These are phyloP conservation scores for Cercospora janseana DNA, from an alignment of 2,329 filamentous ascomycete genomes.

Conservation along the genomic window DNA sequence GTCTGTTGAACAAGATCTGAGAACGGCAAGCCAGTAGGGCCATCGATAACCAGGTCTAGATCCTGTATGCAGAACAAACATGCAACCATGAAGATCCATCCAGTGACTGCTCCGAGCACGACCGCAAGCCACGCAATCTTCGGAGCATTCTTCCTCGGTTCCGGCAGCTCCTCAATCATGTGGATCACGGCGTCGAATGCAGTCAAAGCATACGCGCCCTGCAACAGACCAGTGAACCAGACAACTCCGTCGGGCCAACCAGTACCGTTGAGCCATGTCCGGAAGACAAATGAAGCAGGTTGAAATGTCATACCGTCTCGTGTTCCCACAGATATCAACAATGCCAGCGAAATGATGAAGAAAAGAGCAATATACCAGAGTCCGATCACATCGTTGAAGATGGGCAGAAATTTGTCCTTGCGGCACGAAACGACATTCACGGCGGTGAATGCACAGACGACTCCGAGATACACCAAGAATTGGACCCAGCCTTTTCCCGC, in stretches of 20 bases:
- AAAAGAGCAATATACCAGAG: conserved; percentile 55
- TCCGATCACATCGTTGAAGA: conserved; percentile 58
- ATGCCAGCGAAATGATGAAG: conserved; percentile 51
- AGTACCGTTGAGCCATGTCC: conserved; percentile 51
- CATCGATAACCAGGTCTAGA: conserved; percentile 45
- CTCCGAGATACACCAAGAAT: conserved; percentile 56
- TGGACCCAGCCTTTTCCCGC: conserved; percentile 51
- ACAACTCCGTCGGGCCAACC: conserved; percentile 57
- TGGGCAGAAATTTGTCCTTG: conserved; percentile 48
- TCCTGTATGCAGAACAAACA: conserved; percentile 56
- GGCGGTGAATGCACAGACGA: conserved; percentile 49
- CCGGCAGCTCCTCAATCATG: conserved; percentile 58
- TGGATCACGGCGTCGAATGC: conserved; percentile 61
- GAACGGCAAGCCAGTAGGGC: conserved; percentile 55
- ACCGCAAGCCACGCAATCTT: conserved; percentile 55
- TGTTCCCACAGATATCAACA: conserved; percentile 54
- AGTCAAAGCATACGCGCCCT: conserved; percentile 57
- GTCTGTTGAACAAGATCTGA: conserved; percentile 58
- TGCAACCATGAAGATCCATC: conserved; percentile 58
- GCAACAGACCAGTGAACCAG: conserved; percentile 59
- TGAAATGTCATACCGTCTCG: conserved; percentile 49
- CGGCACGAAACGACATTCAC: conserved; percentile 56
- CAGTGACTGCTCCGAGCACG: conserved; percentile 44
- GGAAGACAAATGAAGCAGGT: conserved; percentile 54
- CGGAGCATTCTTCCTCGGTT: conserved; percentile 52